phyloP scores from a whole-genome alignment of 2,329 filamentous ascomycete species.

The Colletotrichum sp. region DNA sequence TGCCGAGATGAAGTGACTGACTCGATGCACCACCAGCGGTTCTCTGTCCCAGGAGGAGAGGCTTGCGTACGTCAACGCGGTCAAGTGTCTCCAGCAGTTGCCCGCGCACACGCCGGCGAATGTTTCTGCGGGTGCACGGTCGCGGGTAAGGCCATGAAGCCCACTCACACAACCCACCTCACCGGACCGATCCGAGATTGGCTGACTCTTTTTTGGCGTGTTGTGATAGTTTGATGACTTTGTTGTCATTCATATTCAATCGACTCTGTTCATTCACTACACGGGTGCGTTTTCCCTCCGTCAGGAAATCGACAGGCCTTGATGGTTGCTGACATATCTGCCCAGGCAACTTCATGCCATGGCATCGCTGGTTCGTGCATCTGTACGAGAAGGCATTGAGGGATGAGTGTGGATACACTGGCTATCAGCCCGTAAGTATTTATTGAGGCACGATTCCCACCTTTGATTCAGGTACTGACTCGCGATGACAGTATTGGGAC shows the following conservation, averaged over 20 bases:
- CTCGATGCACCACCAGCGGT: slow-evolving; percentile 21
- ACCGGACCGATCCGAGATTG: slow-evolving; percentile 36
- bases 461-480: not conserved
- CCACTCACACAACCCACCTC: slow-evolving; percentile 40
- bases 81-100: slow-evolving; percentile 46
- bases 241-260: slow-evolving; percentile 17
- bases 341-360: slow-evolving; percentile 16
- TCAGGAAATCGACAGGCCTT: accelerated
- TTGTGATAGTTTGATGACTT: slow-evolving; percentile 18
- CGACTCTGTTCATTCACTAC: slow-evolving; percentile 3
- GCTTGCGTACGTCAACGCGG: slow-evolving; percentile 47
- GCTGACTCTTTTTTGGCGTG: not conserved
- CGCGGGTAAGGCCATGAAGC: slow-evolving; percentile 45
- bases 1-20: not conserved
- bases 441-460: not conserved
- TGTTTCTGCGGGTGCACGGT: slow-evolving; percentile 45
- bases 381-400: slow-evolving; percentile 21
- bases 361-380: slow-evolving; percentile 18
- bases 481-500: slow-evolving; percentile 34
- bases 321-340: not conserved
- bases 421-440: slow-evolving; percentile 17
- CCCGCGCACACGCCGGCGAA: slow-evolving; percentile 37
- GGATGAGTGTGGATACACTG: slow-evolving; percentile 23
- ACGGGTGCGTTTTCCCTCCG: not conserved
- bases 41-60: slow-evolving; percentile 35